Percentiles rank a stretch among this genome's conserved stretches.
Evolutionary conservation across 2,329 filamentous ascomycete species (phyloP).

Genomic region (Coniochaeta prunicola): DNA sequence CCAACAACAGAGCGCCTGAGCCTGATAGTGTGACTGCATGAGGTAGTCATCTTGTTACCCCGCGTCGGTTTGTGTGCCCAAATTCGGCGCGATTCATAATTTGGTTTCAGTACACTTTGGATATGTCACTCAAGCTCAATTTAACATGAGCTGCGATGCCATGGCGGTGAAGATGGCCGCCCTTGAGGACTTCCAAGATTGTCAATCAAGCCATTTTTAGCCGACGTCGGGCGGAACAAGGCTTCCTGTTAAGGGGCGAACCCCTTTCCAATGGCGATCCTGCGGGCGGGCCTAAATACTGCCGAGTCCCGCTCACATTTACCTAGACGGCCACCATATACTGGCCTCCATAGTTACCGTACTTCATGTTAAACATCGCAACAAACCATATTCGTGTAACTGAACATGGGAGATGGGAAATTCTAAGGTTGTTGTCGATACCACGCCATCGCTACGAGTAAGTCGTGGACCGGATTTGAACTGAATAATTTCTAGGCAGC

Average conservation of each 20-base stretch:
- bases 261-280: too few species aligned
- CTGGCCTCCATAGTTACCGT: not conserved
- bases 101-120: not conserved
- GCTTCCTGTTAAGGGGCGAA: too few species aligned
- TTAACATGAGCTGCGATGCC: too few species aligned
- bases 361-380: not conserved
- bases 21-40: not conserved
- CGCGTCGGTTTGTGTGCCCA: not conserved
- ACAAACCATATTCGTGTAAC: not conserved
- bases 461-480: not conserved
- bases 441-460: not conserved
- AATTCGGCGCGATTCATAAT: not conserved
- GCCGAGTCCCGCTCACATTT: too few species aligned
- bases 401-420: not conserved
- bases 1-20: not conserved
- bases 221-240: too few species aligned
- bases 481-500: not conserved
- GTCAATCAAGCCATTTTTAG: too few species aligned
- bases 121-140: too few species aligned
- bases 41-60: not conserved
- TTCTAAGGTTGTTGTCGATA: not conserved
- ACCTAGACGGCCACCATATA: too few species aligned
- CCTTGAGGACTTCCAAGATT: too few species aligned
- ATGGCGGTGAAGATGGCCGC: too few species aligned
- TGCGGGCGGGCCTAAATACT: too few species aligned